phyloP scores from a whole-genome alignment of 805 yeast genomes.

The Komagataella populi region DNA sequence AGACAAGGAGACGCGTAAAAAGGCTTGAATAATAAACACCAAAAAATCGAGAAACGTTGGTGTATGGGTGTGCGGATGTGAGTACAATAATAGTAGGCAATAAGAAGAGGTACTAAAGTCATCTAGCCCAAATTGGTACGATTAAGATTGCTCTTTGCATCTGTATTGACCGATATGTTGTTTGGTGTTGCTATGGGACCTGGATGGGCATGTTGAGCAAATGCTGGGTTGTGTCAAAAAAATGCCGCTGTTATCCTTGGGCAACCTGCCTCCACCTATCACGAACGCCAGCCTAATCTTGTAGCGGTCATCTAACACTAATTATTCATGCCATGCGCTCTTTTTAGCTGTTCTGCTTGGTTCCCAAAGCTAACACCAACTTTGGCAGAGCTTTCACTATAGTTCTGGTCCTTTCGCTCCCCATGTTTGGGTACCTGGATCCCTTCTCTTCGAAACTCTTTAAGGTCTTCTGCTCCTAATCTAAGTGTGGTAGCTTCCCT shows the following conservation, averaged over 20 bases:
- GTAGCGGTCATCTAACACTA: too few relatives aligned
- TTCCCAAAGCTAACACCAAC: background rate
- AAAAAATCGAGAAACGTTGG: background rate
- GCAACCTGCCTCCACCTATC: background rate
- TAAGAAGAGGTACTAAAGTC: too few relatives aligned
- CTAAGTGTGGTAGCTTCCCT: constrained; percentile 58
- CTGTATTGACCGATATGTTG: too few relatives aligned
- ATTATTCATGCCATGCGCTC: background rate
- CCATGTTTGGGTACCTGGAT: constrained; percentile 2
- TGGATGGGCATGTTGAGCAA: too few relatives aligned
- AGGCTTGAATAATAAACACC: background rate
- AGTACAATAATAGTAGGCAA: too few relatives aligned
- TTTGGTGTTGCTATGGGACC: too few relatives aligned
- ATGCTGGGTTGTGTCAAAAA: background rate
- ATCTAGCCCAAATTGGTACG: too few relatives aligned
- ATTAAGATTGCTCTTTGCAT: too few relatives aligned
- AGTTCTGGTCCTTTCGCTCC: background rate
- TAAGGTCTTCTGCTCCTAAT: constrained; percentile 56
- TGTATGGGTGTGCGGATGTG: background rate
- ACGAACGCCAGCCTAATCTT: background rate
- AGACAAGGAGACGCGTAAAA: background rate
- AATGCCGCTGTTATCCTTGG: background rate
- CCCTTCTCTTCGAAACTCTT: constrained; percentile 17
- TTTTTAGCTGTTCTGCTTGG: background rate
- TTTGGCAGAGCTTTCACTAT: background rate